A percentile compares a stretch with the other conserved stretches of the same genome.
Evolutionary conservation across 2,329 filamentous ascomycete genomes (phyloP).

Genomic region (Aschersonia sp.): DNA sequence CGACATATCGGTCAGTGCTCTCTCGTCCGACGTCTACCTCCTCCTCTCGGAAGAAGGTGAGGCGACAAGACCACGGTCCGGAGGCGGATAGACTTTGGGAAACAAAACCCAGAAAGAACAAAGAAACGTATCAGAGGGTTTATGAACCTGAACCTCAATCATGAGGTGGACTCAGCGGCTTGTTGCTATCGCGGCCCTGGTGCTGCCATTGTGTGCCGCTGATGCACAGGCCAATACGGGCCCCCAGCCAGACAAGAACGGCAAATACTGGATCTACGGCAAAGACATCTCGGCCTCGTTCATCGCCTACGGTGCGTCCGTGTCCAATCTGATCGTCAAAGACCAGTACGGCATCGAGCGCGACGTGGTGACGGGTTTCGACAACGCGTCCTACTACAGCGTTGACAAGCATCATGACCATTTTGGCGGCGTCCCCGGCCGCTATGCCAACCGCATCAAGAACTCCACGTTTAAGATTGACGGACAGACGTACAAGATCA

Average conservation of each 20-base stretch:
- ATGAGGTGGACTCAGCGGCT: constrained; percentile 10
- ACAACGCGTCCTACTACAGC: constrained; percentile 60
- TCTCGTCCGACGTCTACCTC: no score
- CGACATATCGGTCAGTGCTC: no score
- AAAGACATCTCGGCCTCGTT: constrained; percentile 54
- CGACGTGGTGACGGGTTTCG: constrained; percentile 60
- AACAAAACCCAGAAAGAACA: background rate
- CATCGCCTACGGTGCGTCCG: constrained; percentile 60
- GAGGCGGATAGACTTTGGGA: background rate
- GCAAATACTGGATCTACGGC: constrained; percentile 60
- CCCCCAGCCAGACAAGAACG: constrained; percentile 35
- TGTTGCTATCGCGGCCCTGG: constrained; percentile 5
- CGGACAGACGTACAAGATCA: constrained; percentile 41
- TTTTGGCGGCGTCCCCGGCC: constrained; percentile 58
- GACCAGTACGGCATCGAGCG: constrained; percentile 54
- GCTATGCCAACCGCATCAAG: constrained; percentile 71
- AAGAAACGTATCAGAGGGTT: background rate
- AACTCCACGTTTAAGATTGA: constrained; percentile 61
- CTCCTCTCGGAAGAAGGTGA: no score
- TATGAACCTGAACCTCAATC: background rate
- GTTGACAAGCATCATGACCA: constrained; percentile 53
- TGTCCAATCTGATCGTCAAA: constrained; percentile 56
- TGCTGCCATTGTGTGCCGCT: constrained; percentile 5
- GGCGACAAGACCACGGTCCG: no score
- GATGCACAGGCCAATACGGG: constrained; percentile 6